Evolutionary conservation across 225 moss, liverwort and hornwort genomes (phyloP).

Genomic region (Sphagnum contortum): DNA sequence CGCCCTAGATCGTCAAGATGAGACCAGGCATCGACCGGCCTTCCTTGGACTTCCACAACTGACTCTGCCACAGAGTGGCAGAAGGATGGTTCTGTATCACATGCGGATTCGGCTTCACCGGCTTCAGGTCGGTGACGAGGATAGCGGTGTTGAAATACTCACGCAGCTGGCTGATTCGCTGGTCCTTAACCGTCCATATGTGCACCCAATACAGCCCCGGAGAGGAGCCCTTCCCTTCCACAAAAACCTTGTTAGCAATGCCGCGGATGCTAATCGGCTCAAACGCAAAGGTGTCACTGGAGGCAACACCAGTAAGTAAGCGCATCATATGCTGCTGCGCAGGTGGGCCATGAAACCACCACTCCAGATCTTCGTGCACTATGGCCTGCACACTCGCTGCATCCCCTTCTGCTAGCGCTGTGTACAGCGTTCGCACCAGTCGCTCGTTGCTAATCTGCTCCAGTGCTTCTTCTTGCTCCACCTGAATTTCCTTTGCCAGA

Average conservation of each 20-base stretch:
- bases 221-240: conserved; percentile 57
- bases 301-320: conserved; percentile 90
- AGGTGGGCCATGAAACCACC: conserved; percentile 97
- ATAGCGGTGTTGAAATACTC: conserved; percentile 96
- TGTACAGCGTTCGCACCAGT: conserved; percentile 77
- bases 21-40: conserved; percentile 77
- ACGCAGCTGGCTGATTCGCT: conserved; percentile 70
- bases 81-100: conserved; percentile 67
- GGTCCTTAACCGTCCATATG: conserved; percentile 89
- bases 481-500: conserved; percentile 60
- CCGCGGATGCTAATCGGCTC: conserved; percentile 44
- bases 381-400: conserved; percentile 52
- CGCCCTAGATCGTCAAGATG: conserved; percentile 47
- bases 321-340: conserved; percentile 98
- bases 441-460: conserved; percentile 56
- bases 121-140: conserved; percentile 76
- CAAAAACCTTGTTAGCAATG: conserved; percentile 59
- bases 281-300: conserved; percentile 75
- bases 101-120: conserved; percentile 45
- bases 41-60: conserved; percentile 73
- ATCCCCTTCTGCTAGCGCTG: conserved; percentile 71
- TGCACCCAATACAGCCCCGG: conserved; percentile 70
- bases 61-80: conserved; percentile 79
- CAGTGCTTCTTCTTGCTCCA: conserved; percentile 28
- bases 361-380: conserved; percentile 84